These are phyloP conservation scores for Oryza longistaminata DNA, from an alignment of 176 grass and related monocot species.

Conservation along the genomic window DNA sequence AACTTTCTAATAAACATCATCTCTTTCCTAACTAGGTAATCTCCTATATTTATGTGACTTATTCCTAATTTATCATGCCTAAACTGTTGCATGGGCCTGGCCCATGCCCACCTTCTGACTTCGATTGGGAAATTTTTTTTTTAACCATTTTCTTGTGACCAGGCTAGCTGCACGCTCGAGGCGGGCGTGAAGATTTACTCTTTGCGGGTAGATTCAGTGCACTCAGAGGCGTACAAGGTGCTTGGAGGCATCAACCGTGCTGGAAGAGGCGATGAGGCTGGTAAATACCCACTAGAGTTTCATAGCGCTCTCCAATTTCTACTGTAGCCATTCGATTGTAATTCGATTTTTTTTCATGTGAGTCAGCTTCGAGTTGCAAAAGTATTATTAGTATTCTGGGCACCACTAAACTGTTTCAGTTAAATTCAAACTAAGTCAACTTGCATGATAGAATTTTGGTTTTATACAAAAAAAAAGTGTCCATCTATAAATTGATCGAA, in stretches of 20 bases:
- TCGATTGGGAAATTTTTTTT: not conserved
- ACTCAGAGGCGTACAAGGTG: conserved; percentile 94
- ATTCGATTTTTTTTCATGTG: not conserved
- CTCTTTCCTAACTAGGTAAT: no score
- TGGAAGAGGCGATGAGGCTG: conserved; percentile 68
- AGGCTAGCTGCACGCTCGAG: conserved; percentile 94
- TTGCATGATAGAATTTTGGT: not conserved
- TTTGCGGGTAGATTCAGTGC: conserved; percentile 83
- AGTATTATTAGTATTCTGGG: not conserved
- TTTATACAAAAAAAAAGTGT: not conserved
- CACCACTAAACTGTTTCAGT: not conserved
- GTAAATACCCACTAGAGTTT: conserved; percentile 36
- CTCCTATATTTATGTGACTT: no score
- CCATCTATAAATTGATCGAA: conserved; percentile 17
- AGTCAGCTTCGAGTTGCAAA: not conserved
- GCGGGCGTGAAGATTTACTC: conserved; percentile 98
- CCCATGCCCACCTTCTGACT: no score
- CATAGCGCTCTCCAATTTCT: not conserved
- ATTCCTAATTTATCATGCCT: no score
- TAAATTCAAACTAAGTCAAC: not conserved
- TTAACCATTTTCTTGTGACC: conserved; percentile 11
- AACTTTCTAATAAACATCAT: no score
- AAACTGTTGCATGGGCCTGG: no score
- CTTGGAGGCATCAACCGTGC: conserved; percentile 94
- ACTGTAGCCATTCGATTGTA: not conserved